Base-by-base conservation (phyloP, 257 asterid species). In the Cinchona pubescens region DNA sequence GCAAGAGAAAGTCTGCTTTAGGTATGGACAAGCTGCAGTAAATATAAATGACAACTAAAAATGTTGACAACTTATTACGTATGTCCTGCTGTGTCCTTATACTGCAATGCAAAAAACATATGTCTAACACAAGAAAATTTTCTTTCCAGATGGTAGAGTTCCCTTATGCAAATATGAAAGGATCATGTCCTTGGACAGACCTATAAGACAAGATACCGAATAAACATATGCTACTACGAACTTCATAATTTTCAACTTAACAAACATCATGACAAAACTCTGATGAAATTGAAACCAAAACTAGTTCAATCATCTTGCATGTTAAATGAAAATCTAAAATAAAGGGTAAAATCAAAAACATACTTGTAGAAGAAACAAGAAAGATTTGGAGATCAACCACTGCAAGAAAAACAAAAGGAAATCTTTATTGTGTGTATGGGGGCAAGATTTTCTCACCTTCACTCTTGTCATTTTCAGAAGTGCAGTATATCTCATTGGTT, bases 381-480 rank as follows among this genome's bases (percentile, higher is more conserved):
- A 64, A 71, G 16, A 65, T 43, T 19, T 15, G 29, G 32, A 2
- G 42, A 77, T 27, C 27, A 30, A 30, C 37, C n/a, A 46, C 5
- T 37, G 4, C 29, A 43, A 25, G 19, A 75, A 56, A 37, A 64
- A 67, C n/a, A 69, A 74, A 73, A 29, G 35, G 65, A 58, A 60
- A 48, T 27, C 16, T 49, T 46, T 59, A 55, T 0, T 37, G 34
- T 18, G 32, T 61, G 27, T 37, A 75, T 51, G 78, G 14, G 64
- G 46, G 40, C 71, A 49, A 78, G 51, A 78, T 68, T 59, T 58
- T 81, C 80, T 80, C 76, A 91, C 99, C 96, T 92, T 95, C 76
- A 95, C 96, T 87, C 98, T 91, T 43, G 96, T 91, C 84, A 87
- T 83, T 84, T 91, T 91, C 42, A 95, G 84, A 59, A 95, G 85